Percentiles rank a stretch among this genome's conserved stretches.
Evolutionary conservation across 257 asterid genomes (phyloP).

Genomic region (Nicotiana benthamiana): DNA sequence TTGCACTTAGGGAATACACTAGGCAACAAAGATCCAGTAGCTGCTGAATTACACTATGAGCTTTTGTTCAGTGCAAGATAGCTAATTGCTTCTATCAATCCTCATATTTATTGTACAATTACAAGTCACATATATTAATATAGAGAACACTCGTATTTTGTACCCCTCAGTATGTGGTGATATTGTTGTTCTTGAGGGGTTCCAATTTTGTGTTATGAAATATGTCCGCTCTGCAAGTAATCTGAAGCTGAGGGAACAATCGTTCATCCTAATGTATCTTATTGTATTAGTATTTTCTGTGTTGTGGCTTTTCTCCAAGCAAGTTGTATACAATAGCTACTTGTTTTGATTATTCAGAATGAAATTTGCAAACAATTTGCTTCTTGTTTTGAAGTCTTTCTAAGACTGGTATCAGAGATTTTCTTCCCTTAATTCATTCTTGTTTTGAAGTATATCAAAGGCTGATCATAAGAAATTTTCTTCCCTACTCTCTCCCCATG

Average conservation of each 20-base stretch:
- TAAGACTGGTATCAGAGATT: not conserved
- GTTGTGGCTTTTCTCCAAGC: not conserved
- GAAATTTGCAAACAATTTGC: not conserved
- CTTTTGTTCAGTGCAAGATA: not conserved
- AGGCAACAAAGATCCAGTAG: constrained; percentile 56
- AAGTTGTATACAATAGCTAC: not conserved
- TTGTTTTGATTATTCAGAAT: not conserved
- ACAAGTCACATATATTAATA: not conserved
- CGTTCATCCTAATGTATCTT: not conserved
- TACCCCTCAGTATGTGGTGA: not conserved
- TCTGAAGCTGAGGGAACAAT: not conserved
- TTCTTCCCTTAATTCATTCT: not conserved
- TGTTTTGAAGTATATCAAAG: not conserved
- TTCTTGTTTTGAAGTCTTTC: not conserved
- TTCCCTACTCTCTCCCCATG: not conserved
- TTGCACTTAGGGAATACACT: constrained; percentile 96
- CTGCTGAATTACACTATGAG: not conserved
- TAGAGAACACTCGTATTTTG: not conserved
- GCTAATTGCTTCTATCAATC: not conserved
- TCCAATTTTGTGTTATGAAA: not conserved
- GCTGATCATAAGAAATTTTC: not conserved
- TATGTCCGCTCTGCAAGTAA: not conserved
- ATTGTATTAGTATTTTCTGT: not conserved
- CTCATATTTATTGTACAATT: not conserved
- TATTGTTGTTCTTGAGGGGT: not conserved